Percentiles rank a stretch among this genome's conserved stretches.
phyloP scores from a whole-genome alignment of 208 protist species.

The Vickermania ingenoplastis region DNA sequence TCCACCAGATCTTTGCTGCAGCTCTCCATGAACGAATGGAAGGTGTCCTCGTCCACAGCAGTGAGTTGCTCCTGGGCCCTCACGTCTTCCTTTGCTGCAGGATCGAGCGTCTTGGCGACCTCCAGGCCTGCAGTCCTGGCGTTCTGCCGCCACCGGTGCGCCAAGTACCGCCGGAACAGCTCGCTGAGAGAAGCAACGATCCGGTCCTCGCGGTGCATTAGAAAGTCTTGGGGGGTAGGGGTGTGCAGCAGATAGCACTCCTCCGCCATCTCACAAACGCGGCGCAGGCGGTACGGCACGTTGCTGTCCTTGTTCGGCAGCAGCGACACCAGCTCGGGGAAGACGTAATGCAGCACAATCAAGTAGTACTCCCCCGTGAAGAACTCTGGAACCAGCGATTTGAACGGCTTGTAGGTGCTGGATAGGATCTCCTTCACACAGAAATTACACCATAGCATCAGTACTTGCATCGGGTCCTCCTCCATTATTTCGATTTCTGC shows the following conservation, averaged over 20 bases:
- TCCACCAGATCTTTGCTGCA: conserved; percentile 1
- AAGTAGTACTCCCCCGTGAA: conserved; percentile 48
- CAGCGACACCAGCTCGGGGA: conserved; percentile 18
- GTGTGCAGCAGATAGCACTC: conserved; percentile 26
- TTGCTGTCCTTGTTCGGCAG: conserved; percentile 18
- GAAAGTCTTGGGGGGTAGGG: conserved; percentile 49
- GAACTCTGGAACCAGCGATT: conserved; percentile 56
- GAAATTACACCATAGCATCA: conserved; percentile 61
- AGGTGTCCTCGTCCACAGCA: conserved; percentile 4
- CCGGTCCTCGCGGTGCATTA: conserved; percentile 51
- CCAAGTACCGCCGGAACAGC: conserved; percentile 23
- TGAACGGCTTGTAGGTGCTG: conserved; percentile 11
- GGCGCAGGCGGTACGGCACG: conserved; percentile 28
- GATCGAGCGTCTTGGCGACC: background rate
- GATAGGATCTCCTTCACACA: conserved; percentile 16
- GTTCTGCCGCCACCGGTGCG: conserved; percentile 7
- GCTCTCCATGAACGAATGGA: conserved; percentile 3
- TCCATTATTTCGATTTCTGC: conserved; percentile 2
- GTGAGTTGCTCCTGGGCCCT: background rate
- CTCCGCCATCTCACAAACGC: conserved; percentile 32
- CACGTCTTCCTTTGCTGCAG: conserved; percentile 7
- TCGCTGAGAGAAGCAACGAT: conserved; percentile 47
- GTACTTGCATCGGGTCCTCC: conserved; percentile 8
- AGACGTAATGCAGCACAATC: conserved; percentile 43
- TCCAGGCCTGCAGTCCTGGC: conserved; percentile 5